These are phyloP conservation scores for Bruguiera sexangula DNA, from an alignment of 345 rosid species.

Conservation along the genomic window DNA sequence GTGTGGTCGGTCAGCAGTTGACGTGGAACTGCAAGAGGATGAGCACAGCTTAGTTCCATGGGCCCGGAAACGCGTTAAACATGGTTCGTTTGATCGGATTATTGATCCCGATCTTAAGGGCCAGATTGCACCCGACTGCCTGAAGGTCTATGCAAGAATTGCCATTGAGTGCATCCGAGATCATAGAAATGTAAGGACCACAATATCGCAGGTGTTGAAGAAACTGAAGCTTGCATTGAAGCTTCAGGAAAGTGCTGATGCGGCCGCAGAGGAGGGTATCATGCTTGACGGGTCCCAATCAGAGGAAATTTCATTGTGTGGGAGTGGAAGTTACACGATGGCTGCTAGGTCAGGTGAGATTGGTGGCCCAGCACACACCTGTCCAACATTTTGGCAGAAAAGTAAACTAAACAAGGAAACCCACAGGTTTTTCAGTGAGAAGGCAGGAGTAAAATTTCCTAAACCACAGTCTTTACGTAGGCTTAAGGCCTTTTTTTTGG, in stretches of 20 bases:
- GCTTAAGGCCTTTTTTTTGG: not conserved
- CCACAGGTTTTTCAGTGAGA: not conserved
- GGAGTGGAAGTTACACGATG: not conserved
- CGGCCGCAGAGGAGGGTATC: not conserved
- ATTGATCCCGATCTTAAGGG: slow-evolving; percentile 11
- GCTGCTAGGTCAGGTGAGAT: not conserved
- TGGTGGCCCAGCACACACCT: not conserved
- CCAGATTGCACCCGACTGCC: slow-evolving; percentile 9
- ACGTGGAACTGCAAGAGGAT: slow-evolving; percentile 10
- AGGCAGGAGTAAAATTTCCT: not conserved
- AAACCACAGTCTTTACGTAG: not conserved
- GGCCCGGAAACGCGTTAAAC: slow-evolving; percentile 5
- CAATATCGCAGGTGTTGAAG: slow-evolving; percentile 9
- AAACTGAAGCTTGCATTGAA: slow-evolving; percentile 12
- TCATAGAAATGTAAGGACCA: slow-evolving; percentile 6
- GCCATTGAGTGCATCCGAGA: slow-evolving; percentile 2
- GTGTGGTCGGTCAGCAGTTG: slow-evolving; percentile 13
- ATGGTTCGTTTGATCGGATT: slow-evolving; percentile 6
- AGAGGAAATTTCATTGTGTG: slow-evolving; percentile 1
- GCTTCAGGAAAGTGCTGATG: slow-evolving; percentile 8
- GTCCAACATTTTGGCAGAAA: slow-evolving; percentile 11
- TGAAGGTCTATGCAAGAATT: slow-evolving; percentile 8
- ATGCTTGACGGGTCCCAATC: too few species aligned
- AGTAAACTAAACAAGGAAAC: not conserved
- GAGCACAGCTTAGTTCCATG: slow-evolving; percentile 8